Conservation (phyloP, 2,329 filamentous ascomycete species). For the Aspergillus floridensis region DNA sequence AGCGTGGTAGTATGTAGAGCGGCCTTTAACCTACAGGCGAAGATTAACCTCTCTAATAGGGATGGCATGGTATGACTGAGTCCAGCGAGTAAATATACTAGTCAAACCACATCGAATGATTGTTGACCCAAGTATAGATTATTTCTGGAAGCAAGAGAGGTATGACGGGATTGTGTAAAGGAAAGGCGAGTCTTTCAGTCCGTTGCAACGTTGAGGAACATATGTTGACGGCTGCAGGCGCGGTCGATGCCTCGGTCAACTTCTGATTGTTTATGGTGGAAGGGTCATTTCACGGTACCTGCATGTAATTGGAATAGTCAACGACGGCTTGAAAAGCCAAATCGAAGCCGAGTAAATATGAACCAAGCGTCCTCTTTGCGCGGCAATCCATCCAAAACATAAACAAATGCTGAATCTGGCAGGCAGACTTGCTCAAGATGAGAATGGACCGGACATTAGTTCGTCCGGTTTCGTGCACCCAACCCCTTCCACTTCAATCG, state of each 20-base stretch:
- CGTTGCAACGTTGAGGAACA: neutral
- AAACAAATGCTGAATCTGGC: neutral
- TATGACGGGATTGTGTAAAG: neutral
- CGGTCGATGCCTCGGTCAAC: neutral
- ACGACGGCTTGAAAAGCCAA: neutral
- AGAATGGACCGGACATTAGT: constrained; percentile 4
- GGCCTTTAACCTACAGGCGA: constrained; percentile 29
- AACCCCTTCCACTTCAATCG: neutral
- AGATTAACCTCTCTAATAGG: constrained; percentile 24
- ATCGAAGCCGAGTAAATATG: neutral
- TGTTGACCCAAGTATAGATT: neutral
- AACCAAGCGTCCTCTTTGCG: neutral
- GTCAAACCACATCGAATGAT: neutral
- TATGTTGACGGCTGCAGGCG: neutral
- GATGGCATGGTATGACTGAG: constrained; percentile 35
- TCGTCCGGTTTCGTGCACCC: neutral
- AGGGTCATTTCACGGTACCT: neutral
- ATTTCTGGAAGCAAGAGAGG: neutral
- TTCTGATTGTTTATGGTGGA: neutral
- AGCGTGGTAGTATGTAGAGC: constrained; percentile 15
- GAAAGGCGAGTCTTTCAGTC: neutral
- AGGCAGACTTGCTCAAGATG: neutral
- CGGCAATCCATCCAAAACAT: neutral
- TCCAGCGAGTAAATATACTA: constrained; percentile 8
- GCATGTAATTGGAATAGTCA: neutral